Evolutionary conservation across 768 basidiomycete species (phyloP), one percentile per base, ranked within the genome.

Genomic region (Boletus tomentosulus): DNA sequence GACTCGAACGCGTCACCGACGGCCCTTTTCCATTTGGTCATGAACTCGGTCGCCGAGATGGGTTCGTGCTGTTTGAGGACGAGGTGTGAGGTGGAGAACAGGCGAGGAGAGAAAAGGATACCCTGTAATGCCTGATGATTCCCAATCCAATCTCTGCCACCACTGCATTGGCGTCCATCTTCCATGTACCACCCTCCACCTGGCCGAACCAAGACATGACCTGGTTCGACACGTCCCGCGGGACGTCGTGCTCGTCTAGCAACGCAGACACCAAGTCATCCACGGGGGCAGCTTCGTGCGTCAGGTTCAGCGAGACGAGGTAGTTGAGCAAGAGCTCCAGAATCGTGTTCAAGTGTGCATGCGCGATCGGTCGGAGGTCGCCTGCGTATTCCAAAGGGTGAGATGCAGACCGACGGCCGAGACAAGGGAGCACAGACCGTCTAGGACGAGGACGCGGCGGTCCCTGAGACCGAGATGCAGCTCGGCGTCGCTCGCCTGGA

Each of bases 401-500:
- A 19, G 19, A 19, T 19, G 19, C 19, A 19, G 19, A 19, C 19
- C 19, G 19, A 19, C 19, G 19, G 19, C 19, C 19, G 19, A 19
- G 19, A 19, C 19, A 19, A 19, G 19, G 6, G 19, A 6, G 13
- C 25, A 51, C 45, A 16, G 25, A 87, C 91, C 86, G 53, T 87
- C 78, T 3, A 94, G 74, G 46, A 82, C 73, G 15, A 97, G 82
- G 25, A 98, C 81, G 5, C 85, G 85, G 41, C 78, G 77, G n/a
- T 83, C 80, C 48, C 72, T 78, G 30, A 97, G 68, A 1, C 86
- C 91, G 16, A 58, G 67, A 7, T 75, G 74, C 22, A 97, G 70
- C 66, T 97, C 93, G 0, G 62, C 71, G 52, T 93, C 87, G 65
- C 90, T 92, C 4, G 93, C 91, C 63, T 97, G 94, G 6, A 95